Evolutionary conservation across 805 yeast genomes (phyloP).

Genomic region (Hemisphaericaspora nanyangensis): DNA sequence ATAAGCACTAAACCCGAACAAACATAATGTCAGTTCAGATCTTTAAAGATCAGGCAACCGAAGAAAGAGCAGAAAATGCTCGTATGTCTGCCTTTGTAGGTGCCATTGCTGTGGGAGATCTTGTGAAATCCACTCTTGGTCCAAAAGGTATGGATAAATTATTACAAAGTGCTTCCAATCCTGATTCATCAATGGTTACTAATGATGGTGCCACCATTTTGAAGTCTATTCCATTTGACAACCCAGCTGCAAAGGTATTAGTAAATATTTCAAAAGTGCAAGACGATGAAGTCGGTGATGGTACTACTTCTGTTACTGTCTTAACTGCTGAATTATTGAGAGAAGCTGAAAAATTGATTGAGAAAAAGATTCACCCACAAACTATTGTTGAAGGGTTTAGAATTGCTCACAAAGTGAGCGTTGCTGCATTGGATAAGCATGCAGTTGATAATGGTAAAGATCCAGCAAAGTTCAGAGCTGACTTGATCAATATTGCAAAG

Average conservation of each 20-base stretch:
- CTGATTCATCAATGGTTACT: slow-evolving; percentile 73
- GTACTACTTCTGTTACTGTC: slow-evolving; percentile 93
- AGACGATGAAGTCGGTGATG: slow-evolving; percentile 98
- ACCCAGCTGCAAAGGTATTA: slow-evolving; percentile 94
- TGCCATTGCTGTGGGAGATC: slow-evolving; percentile 98
- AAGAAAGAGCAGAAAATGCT: slow-evolving; percentile 97
- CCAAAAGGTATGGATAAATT: slow-evolving; percentile 99
- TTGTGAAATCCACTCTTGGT: slow-evolving; percentile 90
- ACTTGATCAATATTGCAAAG: slow-evolving; percentile 81
- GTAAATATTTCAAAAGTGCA: slow-evolving; percentile 95
- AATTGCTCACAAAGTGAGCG: slow-evolving; percentile 82
- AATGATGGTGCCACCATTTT: slow-evolving; percentile 98
- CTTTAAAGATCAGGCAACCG: slow-evolving; percentile 95
- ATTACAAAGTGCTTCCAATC: slow-evolving; percentile 77
- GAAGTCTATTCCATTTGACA: slow-evolving; percentile 89
- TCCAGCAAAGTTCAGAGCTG: slow-evolving; percentile 60
- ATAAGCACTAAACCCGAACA: too few relatives aligned
- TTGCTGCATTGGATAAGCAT: slow-evolving; percentile 67
- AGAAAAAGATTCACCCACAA: slow-evolving; percentile 94
- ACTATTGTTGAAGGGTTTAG: slow-evolving; percentile 95
- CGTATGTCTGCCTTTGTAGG: slow-evolving; percentile 97
- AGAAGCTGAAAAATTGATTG: slow-evolving; percentile 91
- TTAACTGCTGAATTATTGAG: slow-evolving; percentile 85
- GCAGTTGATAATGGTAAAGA: slow-evolving; percentile 72
- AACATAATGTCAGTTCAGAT: slow-evolving; percentile 86